A percentile compares a stretch with the other conserved stretches of the same genome.
These are phyloP conservation scores for Gloeostereum incarnatum DNA, from an alignment of 768 basidiomycete genomes.

Conservation along the genomic window DNA sequence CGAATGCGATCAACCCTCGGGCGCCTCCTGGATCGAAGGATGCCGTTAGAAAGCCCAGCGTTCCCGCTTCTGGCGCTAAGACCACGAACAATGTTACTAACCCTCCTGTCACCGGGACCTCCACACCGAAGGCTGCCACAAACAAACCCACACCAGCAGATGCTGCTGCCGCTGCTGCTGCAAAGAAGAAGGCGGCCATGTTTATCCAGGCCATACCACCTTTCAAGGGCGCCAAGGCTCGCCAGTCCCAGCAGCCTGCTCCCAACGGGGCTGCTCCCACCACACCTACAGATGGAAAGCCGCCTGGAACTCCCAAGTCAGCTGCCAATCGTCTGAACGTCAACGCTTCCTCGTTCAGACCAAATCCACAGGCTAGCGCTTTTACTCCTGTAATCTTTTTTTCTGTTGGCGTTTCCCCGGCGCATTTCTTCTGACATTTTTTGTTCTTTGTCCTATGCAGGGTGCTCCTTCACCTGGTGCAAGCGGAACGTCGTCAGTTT, in stretches of 20 bases:
- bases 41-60: constrained; percentile 16
- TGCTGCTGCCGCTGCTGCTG: constrained; percentile 12
- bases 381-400: constrained; percentile 54
- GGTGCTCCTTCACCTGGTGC: constrained; percentile 37
- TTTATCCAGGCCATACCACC: constrained; percentile 86
- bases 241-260: constrained; percentile 17
- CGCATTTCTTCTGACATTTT: constrained; percentile 7
- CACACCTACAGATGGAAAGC: background rate
- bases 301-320: constrained; percentile 21
- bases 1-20: constrained; percentile 10
- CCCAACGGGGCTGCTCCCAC: constrained; percentile 13
- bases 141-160: no score
- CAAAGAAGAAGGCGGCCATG: constrained; percentile 43
- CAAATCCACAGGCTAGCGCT: constrained; percentile 70
- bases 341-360: constrained; percentile 86
- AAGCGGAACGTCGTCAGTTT: constrained; percentile 27
- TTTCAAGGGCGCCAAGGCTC: constrained; percentile 59
- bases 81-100: constrained; percentile 12
- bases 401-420: constrained; percentile 16
- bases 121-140: constrained; percentile 14
- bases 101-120: constrained; percentile 17
- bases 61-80: constrained; percentile 10
- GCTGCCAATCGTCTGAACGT: constrained; percentile 75
- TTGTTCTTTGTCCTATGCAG: constrained; percentile 20
- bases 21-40: constrained; percentile 24